A percentile compares a stretch with the other conserved stretches of the same genome.
phyloP scores from a whole-genome alignment of 2,329 filamentous ascomycete genomes.

The Fusarium nurragi region DNA sequence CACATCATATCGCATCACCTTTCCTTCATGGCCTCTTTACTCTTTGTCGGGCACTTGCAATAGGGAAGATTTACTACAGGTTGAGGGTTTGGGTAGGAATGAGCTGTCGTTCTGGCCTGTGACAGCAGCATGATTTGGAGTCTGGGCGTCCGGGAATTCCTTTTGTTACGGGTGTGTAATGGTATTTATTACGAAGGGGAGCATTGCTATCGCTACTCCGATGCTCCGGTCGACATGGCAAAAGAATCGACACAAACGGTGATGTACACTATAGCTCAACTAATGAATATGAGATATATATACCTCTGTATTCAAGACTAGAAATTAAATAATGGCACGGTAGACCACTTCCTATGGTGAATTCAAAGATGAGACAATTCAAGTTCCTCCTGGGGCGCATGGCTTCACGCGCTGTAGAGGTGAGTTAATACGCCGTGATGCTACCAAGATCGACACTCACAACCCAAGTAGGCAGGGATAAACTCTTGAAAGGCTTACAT shows the following conservation, averaged over 20 bases:
- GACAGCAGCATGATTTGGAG: constrained; percentile 26
- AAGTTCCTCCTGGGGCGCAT: neutral
- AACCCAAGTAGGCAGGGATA: neutral
- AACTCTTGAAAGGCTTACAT: neutral
- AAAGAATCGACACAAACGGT: constrained; percentile 1
- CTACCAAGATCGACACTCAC: neutral
- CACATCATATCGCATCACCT: neutral
- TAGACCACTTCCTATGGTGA: neutral
- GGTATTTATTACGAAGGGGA: constrained; percentile 3
- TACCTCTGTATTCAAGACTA: neutral
- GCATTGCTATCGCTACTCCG: neutral
- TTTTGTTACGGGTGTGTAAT: constrained; percentile 5
- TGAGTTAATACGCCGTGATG: neutral
- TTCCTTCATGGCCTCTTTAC: constrained; percentile 21
- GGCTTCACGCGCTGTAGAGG: neutral
- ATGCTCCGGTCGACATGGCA: neutral
- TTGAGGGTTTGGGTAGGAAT: constrained; percentile 18
- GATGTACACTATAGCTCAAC: constrained; percentile 21
- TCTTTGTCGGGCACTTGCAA: constrained; percentile 16
- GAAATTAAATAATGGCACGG: neutral
- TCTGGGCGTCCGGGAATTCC: constrained; percentile 30
- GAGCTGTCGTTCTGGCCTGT: constrained; percentile 13
- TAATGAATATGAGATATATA: constrained; percentile 24
- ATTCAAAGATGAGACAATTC: too few species aligned
- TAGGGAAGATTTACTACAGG: constrained; percentile 12